These are phyloP conservation scores for Eucalyptus microcorys DNA, from an alignment of 345 rosid genomes.

Conservation along the genomic window DNA sequence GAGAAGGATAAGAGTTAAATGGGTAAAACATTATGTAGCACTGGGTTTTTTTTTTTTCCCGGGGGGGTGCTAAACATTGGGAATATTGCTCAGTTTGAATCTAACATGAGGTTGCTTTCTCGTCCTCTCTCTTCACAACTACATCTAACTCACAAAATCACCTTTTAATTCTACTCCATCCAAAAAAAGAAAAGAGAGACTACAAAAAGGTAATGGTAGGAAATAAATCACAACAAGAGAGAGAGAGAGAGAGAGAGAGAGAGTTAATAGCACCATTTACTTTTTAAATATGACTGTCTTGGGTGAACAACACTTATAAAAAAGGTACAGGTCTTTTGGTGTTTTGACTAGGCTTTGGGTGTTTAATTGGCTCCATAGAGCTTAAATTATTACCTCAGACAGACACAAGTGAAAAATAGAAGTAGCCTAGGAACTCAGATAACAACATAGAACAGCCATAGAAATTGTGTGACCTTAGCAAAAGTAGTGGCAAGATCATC, in stretches of 20 bases:
- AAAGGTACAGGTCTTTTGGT: not conserved
- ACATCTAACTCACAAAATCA: not conserved
- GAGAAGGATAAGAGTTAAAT: not conserved
- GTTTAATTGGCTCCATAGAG: not conserved
- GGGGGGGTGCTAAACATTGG: not conserved
- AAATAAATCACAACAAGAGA: not conserved
- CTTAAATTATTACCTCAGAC: not conserved
- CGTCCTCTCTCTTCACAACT: not conserved
- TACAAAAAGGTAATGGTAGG: not conserved
- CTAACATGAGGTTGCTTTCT: not conserved
- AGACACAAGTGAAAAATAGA: not conserved
- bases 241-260: not conserved
- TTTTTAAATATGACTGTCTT: not conserved
- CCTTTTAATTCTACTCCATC: not conserved
- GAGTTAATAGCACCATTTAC: not conserved
- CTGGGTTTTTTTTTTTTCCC: not conserved
- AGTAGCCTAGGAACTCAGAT: not conserved
- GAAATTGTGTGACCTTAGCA: constrained; percentile 53
- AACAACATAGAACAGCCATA: not conserved
- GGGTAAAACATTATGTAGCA: not conserved
- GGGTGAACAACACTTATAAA: not conserved
- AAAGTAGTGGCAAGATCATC: constrained; percentile 91
- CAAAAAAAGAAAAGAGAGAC: not conserved
- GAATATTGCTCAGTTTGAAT: not conserved
- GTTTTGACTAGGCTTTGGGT: not conserved